Evolutionary conservation across 192 early-diverging fungal genomes (phyloP).

Genomic region (Coemansia sp.): DNA sequence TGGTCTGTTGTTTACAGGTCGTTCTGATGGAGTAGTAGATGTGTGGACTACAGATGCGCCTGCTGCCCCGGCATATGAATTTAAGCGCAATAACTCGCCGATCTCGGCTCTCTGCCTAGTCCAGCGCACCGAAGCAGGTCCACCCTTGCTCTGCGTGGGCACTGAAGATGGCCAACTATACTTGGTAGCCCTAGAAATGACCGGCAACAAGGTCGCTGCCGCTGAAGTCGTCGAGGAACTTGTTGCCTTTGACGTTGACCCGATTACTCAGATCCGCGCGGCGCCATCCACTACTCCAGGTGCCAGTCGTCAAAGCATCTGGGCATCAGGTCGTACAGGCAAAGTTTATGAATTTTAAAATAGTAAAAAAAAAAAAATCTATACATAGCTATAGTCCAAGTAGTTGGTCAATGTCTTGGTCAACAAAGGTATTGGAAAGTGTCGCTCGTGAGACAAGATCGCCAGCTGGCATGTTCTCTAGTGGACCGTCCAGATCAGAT

Average conservation of each 20-base stretch:
- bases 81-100: slow-evolving; percentile 36
- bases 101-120: slow-evolving; percentile 38
- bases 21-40: slow-evolving; percentile 32
- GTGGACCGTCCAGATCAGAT: slow-evolving; percentile 31
- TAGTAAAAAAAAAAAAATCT: background rate
- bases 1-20: slow-evolving; percentile 20
- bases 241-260: slow-evolving; percentile 50
- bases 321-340: slow-evolving; percentile 40
- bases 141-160: slow-evolving; percentile 32
- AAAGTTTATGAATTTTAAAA: slow-evolving; percentile 32
- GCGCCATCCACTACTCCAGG: background rate
- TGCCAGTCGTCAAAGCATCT: slow-evolving; percentile 35
- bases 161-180: slow-evolving; percentile 52
- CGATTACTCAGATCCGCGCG: slow-evolving; percentile 41
- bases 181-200: background rate
- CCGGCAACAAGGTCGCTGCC: background rate
- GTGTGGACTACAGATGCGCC: slow-evolving; percentile 24
- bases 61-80: slow-evolving; percentile 1
- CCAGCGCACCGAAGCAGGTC: background rate
- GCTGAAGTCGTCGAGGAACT: slow-evolving; percentile 44
- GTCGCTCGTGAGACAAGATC: slow-evolving; percentile 38
- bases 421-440: slow-evolving; percentile 19
- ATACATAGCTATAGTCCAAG: slow-evolving; percentile 15
- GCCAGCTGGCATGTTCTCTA: slow-evolving; percentile 31
- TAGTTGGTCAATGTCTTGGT: slow-evolving; percentile 22